These are phyloP conservation scores for Penicillium crystallinum DNA, from an alignment of 495 filamentous ascomycete species.

Conservation along the genomic window DNA sequence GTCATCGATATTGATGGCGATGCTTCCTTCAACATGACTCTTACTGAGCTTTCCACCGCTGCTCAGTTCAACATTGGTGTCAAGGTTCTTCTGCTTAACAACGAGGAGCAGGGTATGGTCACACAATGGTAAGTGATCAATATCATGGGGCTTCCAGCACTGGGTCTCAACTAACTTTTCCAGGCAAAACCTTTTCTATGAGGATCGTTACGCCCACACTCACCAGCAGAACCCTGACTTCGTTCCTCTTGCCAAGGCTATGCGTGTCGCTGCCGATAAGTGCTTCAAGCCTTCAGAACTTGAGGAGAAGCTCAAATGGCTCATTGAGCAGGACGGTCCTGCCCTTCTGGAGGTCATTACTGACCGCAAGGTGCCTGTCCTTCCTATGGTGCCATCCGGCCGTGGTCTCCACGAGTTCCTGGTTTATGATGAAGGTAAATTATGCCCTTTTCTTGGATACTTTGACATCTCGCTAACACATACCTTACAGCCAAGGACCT, in stretches of 20 bases:
- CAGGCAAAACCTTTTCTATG: constrained; percentile 82
- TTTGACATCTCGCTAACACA: constrained; percentile 16
- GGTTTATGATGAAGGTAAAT: constrained; percentile 73
- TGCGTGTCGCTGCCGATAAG: constrained; percentile 68
- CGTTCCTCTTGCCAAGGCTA: constrained; percentile 76
- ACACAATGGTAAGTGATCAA: constrained; percentile 61
- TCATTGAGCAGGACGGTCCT: constrained; percentile 76
- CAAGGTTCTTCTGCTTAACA: constrained; percentile 90
- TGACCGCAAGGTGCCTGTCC: constrained; percentile 91
- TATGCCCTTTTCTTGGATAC: not conserved
- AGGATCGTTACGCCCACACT: constrained; percentile 87
- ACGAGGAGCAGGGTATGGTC: constrained; percentile 93
- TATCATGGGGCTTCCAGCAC: not conserved
- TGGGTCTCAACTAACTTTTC: not conserved
- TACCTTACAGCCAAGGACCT: constrained; percentile 62
- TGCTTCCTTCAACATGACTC: constrained; percentile 92
- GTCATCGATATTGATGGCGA: constrained; percentile 96
- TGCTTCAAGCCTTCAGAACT: constrained; percentile 66
- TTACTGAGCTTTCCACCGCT: constrained; percentile 85
- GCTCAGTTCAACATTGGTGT: constrained; percentile 89
- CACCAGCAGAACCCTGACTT: constrained; percentile 89
- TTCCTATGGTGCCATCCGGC: constrained; percentile 93
- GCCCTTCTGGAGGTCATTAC: constrained; percentile 60
- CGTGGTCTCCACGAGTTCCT: constrained; percentile 88
- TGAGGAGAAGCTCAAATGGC: constrained; percentile 74